These are phyloP conservation scores for Paecilomyces dactylethromorphus DNA, from an alignment of 2,329 filamentous ascomycete genomes.

Conservation along the genomic window DNA sequence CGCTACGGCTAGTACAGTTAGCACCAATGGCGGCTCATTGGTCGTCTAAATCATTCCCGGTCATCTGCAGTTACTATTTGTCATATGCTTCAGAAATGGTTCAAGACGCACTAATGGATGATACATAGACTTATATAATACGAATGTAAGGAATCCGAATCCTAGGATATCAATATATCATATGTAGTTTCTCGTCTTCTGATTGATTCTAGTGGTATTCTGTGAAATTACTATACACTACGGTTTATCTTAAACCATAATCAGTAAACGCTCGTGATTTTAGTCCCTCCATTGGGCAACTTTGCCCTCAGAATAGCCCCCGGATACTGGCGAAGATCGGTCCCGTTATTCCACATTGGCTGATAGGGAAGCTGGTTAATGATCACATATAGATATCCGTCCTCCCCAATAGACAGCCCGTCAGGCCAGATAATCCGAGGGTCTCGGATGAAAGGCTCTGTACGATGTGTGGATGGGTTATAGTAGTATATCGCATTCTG, in stretches of 20 bases:
- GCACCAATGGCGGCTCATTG: slow-evolving; percentile 26
- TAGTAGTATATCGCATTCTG: slow-evolving; percentile 42
- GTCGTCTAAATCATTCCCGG: background rate
- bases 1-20: slow-evolving; percentile 33
- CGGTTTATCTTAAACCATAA: background rate
- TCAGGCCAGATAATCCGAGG: slow-evolving; percentile 41
- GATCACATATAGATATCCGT: slow-evolving; percentile 44
- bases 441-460: slow-evolving; percentile 33
- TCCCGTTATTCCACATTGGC: slow-evolving; percentile 42
- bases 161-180: background rate
- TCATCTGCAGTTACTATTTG: too few relatives aligned
- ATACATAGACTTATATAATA: too few relatives aligned
- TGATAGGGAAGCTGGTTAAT: slow-evolving; percentile 46
- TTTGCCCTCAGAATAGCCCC: slow-evolving; percentile 41
- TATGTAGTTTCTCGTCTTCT: background rate
- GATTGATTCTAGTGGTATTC: too few relatives aligned
- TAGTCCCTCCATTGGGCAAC: slow-evolving; percentile 34
- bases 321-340: slow-evolving; percentile 36
- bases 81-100: too few relatives aligned
- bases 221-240: background rate
- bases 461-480: slow-evolving; percentile 31
- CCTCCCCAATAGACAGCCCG: slow-evolving; percentile 34
- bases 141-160: background rate
- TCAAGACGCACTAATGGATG: too few relatives aligned
- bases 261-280: slow-evolving; percentile 21